Percentiles rank a stretch among this genome's conserved stretches.
Conservation (phyloP, 306 rosid genomes). For the Vigna unguiculata region DNA sequence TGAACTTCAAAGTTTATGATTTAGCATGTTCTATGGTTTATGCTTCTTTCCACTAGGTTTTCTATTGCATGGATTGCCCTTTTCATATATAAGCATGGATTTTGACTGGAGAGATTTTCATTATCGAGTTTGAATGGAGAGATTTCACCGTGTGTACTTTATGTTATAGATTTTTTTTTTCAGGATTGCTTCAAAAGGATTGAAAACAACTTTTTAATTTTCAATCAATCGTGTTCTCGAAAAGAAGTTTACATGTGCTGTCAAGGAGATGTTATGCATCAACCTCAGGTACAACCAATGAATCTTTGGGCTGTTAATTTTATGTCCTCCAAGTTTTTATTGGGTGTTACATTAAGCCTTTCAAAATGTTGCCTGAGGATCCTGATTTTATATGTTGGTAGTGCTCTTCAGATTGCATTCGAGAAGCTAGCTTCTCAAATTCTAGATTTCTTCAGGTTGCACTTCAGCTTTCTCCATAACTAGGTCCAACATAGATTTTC, state of each 20-base stretch:
- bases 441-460: too few species aligned
- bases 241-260: conserved; percentile 59
- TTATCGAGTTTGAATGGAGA: conserved; percentile 49
- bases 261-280: conserved; percentile 81
- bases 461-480: too few species aligned
- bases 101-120: too few species aligned
- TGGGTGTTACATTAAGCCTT: conserved; percentile 10
- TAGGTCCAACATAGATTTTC: too few species aligned
- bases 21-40: too few species aligned
- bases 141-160: conserved; percentile 59
- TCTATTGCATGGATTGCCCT: too few species aligned
- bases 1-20: too few species aligned
- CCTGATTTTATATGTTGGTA: too few species aligned
- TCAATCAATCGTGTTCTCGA: conserved; percentile 11
- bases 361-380: background rate
- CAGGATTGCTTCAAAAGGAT: background rate
- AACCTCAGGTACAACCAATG: conserved; percentile 68
- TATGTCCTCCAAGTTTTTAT: conserved; percentile 1
- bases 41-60: too few species aligned
- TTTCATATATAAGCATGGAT: too few species aligned
- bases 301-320: conserved; percentile 33
- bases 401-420: too few species aligned
- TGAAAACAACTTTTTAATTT: conserved; percentile 40
- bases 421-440: too few species aligned
- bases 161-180: conserved; percentile 1